phyloP scores from a whole-genome alignment of 1,284 basidiomycete species.

The Apiotrichum porosum region DNA sequence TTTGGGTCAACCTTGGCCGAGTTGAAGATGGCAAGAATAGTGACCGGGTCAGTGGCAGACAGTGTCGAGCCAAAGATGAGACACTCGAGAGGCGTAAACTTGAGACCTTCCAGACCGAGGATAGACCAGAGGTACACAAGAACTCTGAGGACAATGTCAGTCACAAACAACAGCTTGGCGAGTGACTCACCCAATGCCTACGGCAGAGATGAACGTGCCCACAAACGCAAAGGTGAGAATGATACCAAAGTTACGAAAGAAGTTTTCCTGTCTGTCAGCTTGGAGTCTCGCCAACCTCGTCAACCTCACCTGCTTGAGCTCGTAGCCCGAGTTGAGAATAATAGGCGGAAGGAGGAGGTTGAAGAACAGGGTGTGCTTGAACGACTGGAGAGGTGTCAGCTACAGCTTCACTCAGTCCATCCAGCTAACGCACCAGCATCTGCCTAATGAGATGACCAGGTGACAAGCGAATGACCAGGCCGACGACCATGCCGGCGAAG shows the following conservation, averaged over 20 bases:
- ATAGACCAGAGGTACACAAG: constrained; percentile 93
- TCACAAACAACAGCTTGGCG: too few relatives aligned
- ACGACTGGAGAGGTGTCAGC: constrained; percentile 57
- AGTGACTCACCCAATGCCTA: constrained; percentile 77
- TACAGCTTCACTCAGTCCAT: not conserved
- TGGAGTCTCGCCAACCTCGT: too few relatives aligned
- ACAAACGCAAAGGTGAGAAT: constrained; percentile 95
- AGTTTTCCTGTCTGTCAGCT: constrained; percentile 68
- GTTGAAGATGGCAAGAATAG: constrained; percentile 97
- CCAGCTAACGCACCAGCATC: constrained; percentile 74
- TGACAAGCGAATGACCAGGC: constrained; percentile 79
- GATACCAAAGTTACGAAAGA: constrained; percentile 95
- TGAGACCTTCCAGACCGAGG: constrained; percentile 78
- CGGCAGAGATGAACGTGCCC: constrained; percentile 93
- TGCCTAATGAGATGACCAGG: constrained; percentile 92
- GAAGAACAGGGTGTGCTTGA: constrained; percentile 97
- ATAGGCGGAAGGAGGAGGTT: constrained; percentile 96
- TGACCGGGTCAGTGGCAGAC: constrained; percentile 96
- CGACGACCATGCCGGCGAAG: constrained; percentile 91
- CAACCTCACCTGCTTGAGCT: constrained; percentile 76
- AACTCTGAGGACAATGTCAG: constrained; percentile 51
- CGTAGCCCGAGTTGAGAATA: constrained; percentile 96
- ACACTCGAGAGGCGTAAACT: constrained; percentile 78
- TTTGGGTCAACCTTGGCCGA: constrained; percentile 98
- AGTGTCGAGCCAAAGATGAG: constrained; percentile 94